phyloP scores from a whole-genome alignment of 805 yeast species.

The Candida ipomoeae region DNA sequence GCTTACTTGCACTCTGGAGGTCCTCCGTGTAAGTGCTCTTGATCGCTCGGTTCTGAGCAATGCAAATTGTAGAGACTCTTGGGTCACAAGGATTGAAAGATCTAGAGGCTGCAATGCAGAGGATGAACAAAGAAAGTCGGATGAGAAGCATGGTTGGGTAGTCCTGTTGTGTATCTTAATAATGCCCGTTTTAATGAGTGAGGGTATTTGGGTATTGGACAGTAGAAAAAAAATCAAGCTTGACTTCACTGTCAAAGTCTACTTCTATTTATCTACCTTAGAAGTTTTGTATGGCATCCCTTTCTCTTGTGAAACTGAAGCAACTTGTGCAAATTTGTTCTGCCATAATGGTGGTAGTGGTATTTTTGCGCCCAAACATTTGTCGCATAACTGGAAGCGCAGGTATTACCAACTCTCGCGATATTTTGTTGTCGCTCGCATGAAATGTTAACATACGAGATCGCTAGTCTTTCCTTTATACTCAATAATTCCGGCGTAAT shows the following conservation, averaged over 20 bases:
- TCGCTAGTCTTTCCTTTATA: not conserved
- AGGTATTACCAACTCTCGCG: not conserved
- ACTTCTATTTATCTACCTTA: not conserved
- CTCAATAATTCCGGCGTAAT: not conserved
- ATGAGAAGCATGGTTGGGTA: not conserved
- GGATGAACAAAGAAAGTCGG: not conserved
- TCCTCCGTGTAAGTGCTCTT: constrained; percentile 7
- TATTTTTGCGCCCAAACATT: not conserved
- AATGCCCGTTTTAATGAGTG: not conserved
- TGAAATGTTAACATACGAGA: not conserved
- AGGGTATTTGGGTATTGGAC: not conserved
- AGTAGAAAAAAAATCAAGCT: not conserved
- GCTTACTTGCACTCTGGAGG: constrained; percentile 10
- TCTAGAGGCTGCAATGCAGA: not conserved
- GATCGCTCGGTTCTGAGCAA: constrained; percentile 26
- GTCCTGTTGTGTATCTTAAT: not conserved
- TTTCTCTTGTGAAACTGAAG: not conserved
- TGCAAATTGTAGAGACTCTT: constrained; percentile 19
- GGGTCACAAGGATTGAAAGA: constrained; percentile 26
- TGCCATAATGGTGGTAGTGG: not conserved
- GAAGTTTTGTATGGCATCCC: not conserved
- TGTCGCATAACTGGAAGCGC: not conserved
- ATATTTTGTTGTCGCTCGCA: not conserved
- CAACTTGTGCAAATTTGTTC: not conserved
- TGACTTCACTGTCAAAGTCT: not conserved